phyloP scores from a whole-genome alignment of 352 stramenopile species.

The Pythium guiyangense region DNA sequence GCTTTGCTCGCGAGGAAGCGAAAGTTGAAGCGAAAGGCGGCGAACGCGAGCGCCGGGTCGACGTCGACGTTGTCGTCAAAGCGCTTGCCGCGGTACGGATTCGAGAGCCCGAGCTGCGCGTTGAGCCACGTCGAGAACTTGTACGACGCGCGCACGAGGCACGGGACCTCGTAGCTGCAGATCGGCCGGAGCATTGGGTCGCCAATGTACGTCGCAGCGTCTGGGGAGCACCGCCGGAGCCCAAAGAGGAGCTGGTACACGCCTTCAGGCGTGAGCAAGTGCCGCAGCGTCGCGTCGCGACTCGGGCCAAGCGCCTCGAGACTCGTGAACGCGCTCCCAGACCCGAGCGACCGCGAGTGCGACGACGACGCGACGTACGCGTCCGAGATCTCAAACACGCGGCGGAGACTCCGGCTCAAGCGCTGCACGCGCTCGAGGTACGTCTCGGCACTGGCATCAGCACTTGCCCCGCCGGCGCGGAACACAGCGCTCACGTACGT shows the following conservation, averaged over 20 bases:
- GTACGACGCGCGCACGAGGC: slow-evolving; percentile 75
- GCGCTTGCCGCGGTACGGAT: slow-evolving; percentile 60
- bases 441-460: slow-evolving; percentile 16
- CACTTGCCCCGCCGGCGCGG: slow-evolving; percentile 12
- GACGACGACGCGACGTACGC: slow-evolving; percentile 78
- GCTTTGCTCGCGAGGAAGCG: slow-evolving; percentile 83
- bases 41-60: slow-evolving; percentile 28
- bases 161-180: slow-evolving; percentile 73
- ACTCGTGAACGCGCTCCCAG: slow-evolving; percentile 13
- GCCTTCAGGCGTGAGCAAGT: slow-evolving; percentile 59
- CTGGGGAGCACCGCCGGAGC: slow-evolving; percentile 65
- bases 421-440: slow-evolving; percentile 57
- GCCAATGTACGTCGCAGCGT: slow-evolving; percentile 60
- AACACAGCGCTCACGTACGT: slow-evolving; percentile 31
- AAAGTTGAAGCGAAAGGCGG: slow-evolving; percentile 78
- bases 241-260: slow-evolving; percentile 62
- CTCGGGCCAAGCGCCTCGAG: slow-evolving; percentile 62
- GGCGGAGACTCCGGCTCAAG: slow-evolving; percentile 61
- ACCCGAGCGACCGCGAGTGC: slow-evolving; percentile 39
- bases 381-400: slow-evolving; percentile 84
- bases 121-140: slow-evolving; percentile 81
- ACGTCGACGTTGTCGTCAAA: slow-evolving; percentile 76
- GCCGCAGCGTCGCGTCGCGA: slow-evolving; percentile 43
- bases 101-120: slow-evolving; percentile 51
- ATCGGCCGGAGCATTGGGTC: slow-evolving; percentile 85